A percentile compares a stretch with the other conserved stretches of the same genome.
These are phyloP conservation scores for Aspergillaceae sp. DNA, from an alignment of 2,329 filamentous ascomycete genomes.

Conservation along the genomic window DNA sequence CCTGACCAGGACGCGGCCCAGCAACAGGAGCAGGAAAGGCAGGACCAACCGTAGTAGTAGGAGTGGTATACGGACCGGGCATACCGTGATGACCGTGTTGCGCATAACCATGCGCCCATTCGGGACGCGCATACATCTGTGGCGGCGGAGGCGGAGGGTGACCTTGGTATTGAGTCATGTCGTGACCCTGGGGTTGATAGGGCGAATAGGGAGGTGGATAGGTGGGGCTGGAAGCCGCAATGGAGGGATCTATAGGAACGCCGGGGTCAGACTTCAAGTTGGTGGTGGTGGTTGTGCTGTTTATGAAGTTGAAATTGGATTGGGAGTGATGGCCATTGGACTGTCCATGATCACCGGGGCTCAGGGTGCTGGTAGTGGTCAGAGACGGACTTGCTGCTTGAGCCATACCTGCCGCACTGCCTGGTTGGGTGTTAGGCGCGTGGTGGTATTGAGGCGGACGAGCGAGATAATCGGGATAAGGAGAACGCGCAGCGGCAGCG, in stretches of 20 bases:
- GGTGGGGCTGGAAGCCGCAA: slow-evolving; percentile 84
- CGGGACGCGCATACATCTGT: slow-evolving; percentile 41
- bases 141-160: slow-evolving; percentile 39
- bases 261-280: slow-evolving; percentile 84
- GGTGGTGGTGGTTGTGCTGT: slow-evolving; percentile 27
- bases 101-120: slow-evolving; percentile 39
- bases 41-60: slow-evolving; percentile 51
- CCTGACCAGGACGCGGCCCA: slow-evolving; percentile 53
- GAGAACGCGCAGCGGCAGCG: slow-evolving; percentile 60
- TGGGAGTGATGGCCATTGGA: slow-evolving; percentile 46
- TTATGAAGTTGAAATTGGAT: slow-evolving; percentile 45
- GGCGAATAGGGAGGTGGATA: slow-evolving; percentile 83
- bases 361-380: slow-evolving; percentile 48
- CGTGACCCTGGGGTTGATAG: slow-evolving; percentile 71
- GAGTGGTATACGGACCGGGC: slow-evolving; percentile 42
- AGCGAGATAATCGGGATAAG: slow-evolving; percentile 80
- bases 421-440: slow-evolving; percentile 60
- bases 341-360: slow-evolving; percentile 53
- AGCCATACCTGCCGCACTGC: slow-evolving; percentile 84
- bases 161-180: slow-evolving; percentile 65
- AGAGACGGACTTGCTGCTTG: slow-evolving; percentile 98
- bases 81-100: slow-evolving; percentile 41
- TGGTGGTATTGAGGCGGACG: slow-evolving; percentile 65
- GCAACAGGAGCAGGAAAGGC: slow-evolving; percentile 53
- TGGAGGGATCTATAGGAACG: slow-evolving; percentile 98